Evolutionary conservation across 148 eudicot species (phyloP), one percentile per base, ranked within the genome.

Genomic region (Cornus kousa): DNA sequence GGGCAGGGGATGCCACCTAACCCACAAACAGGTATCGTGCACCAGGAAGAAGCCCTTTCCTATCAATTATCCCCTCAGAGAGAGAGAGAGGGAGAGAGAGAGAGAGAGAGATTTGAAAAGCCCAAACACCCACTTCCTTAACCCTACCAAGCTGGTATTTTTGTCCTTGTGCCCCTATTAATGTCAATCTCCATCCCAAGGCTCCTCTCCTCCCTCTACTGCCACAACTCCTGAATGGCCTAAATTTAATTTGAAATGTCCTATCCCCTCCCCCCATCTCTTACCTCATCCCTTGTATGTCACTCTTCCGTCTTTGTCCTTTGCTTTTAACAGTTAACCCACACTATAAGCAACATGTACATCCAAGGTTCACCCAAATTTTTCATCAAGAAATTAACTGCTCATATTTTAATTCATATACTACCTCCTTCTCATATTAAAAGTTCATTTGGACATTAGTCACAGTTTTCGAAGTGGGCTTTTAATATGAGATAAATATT

Each of bases 21-120:
- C 92, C 91, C 90, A 88, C 98, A 91, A 89, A 90, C 97, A 94
- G 2, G 77, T 81, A 89, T 86, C 91, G 88, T 94, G 98, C 88
- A 87, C 65, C 70, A 74, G 78, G 76, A 86, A 72, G 60, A 78
- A 79, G 70, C 79, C 80, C 83, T 71, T 39, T 74, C 82, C 80
- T 76, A 75, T 79, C 81, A 78, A 82, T 77, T 71, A 46, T 75
- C 74, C 73, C 28, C 59, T 72, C 48, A 69, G 77, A 73, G 62
- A 74, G 53, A 66, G 74, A 77, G 28, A 20, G 32, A 64, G 19
- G 68, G 67, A 74, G 69, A 35, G 46, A 46, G n/a, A 77, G 28
- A 20, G 32, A 64, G 19, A 74, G 67, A 74, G 69, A 35, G 46
- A 46, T 53, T 48, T 67, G 40, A 76, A 76, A 37, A 66, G 37